Evolutionary conservation across 1,139 yeast genomes (phyloP), one percentile per base, ranked within the genome.

Genomic region (Candida buenavistaensis): DNA sequence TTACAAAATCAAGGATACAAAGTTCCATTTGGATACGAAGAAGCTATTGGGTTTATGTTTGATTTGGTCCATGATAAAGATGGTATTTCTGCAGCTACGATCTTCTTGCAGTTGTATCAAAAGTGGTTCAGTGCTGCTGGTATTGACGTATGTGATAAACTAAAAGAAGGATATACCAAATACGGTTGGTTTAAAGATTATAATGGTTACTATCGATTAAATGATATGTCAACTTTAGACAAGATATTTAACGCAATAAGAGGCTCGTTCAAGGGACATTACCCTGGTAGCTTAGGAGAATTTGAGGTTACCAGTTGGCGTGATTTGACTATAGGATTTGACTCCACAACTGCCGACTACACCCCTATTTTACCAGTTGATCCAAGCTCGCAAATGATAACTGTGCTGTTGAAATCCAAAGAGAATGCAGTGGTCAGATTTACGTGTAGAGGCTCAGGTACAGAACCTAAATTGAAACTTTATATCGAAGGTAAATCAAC

Each of bases 11-110:
- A 75, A 26, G 96, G 95, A 0, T 79, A 55, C 48, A 48, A 37
- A 5, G 96, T 90, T 2, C 95, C 96, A 0, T 88, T 89, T 65
- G 97, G 87, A 0, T 92, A 76, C 54, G 98, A 92, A 57, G 98
- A 92, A 54, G 97, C 97, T 4, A 84, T 92, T 47, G 98, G 98
- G 3, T 92, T 80, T 62, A 88, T 92, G 97, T 87, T 89, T 50
- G 66, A 77, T 16, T 69, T 78, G n/a, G 87, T 85, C 30, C 88
- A 85, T 57, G 98, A 92, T 55, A 92, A 92, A 59, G 98, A 92
- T 54, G 98, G 98, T 1, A 75, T 92, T 16, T 67, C 89, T 20
- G 97, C 97, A 0, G 78, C 89, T 2, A 62, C 72, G 8, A 75
- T 86, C n/a, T 90, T 89, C 64, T 60, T 88, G 33, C 95, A 85